Percentiles rank a stretch among this genome's conserved stretches.
Evolutionary conservation across 1,284 basidiomycete genomes (phyloP).

Genomic region (Fomitopsis betulina): DNA sequence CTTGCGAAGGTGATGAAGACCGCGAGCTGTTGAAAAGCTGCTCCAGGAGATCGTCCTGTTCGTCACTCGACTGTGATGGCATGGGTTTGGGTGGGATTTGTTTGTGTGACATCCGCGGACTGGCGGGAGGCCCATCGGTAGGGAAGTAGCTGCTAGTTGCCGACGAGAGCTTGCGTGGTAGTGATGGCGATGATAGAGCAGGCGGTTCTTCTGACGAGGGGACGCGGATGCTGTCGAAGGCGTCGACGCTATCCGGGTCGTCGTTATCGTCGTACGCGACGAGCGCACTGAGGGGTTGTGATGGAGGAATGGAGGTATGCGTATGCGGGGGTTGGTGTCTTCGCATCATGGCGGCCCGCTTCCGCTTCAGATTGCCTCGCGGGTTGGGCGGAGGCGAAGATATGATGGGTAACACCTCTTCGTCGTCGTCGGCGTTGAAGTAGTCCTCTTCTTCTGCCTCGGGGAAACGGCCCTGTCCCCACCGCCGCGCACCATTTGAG

Average conservation of each 20-base stretch:
- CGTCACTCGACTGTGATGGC: slow-evolving; percentile 29
- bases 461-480: slow-evolving; percentile 48
- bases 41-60: slow-evolving; percentile 54
- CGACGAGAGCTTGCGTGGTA: slow-evolving; percentile 10
- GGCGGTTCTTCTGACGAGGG: slow-evolving; percentile 4
- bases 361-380: slow-evolving; percentile 52
- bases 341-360: slow-evolving; percentile 34
- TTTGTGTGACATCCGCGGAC: slow-evolving; percentile 34
- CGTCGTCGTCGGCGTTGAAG: slow-evolving; percentile 80
- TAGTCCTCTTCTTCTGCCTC: slow-evolving; percentile 85
- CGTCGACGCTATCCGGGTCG: slow-evolving; percentile 16
- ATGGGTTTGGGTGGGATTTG: slow-evolving; percentile 34
- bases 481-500: slow-evolving; percentile 29
- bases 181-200: slow-evolving; percentile 5
- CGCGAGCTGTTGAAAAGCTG: slow-evolving; percentile 40
- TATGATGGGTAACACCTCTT: slow-evolving; percentile 33
- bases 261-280: slow-evolving; percentile 68
- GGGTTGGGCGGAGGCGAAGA: slow-evolving; percentile 25
- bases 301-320: slow-evolving; percentile 26
- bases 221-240: neutral
- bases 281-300: slow-evolving; percentile 52
- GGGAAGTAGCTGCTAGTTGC: slow-evolving; percentile 15
- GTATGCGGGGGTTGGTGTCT: slow-evolving; percentile 16
- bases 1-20: slow-evolving; percentile 37
- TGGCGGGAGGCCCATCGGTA: slow-evolving; percentile 21